These are phyloP conservation scores for Aegilops speltoides DNA, from an alignment of 176 grass and related monocot genomes.

Conservation along the genomic window DNA sequence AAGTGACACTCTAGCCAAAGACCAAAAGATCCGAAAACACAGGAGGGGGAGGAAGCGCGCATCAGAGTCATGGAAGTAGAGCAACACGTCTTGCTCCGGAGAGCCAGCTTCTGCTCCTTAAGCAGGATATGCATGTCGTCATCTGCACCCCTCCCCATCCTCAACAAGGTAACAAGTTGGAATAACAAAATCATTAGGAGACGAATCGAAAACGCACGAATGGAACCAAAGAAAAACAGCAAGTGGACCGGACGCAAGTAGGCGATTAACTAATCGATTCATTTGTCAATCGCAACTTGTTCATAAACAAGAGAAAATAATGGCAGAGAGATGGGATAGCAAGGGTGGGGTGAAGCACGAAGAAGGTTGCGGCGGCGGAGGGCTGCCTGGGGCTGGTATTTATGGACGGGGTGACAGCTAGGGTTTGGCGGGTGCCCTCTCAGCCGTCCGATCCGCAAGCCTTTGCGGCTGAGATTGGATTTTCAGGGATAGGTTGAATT, in stretches of 20 bases:
- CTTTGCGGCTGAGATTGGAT: neutral
- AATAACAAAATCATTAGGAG: neutral
- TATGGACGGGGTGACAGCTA: neutral
- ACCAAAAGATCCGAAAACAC: neutral
- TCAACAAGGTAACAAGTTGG: neutral
- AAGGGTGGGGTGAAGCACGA: too few relatives aligned
- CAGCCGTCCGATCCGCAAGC: neutral
- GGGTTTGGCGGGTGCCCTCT: neutral
- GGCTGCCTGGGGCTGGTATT: neutral
- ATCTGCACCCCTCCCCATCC: neutral
- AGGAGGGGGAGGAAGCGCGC: neutral
- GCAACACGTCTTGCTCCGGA: slow-evolving; percentile 31
- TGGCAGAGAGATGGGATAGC: neutral
- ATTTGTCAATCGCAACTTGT: neutral
- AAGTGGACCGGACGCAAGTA: neutral
- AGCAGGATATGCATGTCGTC: slow-evolving; percentile 42
- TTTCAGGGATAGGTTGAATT: neutral
- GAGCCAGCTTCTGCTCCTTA: slow-evolving; percentile 40
- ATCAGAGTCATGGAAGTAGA: slow-evolving; percentile 77
- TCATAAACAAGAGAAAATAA: neutral
- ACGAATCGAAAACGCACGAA: neutral
- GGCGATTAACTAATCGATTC: neutral
- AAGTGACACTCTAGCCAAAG: neutral
- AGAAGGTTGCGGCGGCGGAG: neutral
- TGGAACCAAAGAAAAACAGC: neutral